Evolutionary conservation across 2,329 filamentous ascomycete species (phyloP).

Genomic region (Talaromyces sp.): DNA sequence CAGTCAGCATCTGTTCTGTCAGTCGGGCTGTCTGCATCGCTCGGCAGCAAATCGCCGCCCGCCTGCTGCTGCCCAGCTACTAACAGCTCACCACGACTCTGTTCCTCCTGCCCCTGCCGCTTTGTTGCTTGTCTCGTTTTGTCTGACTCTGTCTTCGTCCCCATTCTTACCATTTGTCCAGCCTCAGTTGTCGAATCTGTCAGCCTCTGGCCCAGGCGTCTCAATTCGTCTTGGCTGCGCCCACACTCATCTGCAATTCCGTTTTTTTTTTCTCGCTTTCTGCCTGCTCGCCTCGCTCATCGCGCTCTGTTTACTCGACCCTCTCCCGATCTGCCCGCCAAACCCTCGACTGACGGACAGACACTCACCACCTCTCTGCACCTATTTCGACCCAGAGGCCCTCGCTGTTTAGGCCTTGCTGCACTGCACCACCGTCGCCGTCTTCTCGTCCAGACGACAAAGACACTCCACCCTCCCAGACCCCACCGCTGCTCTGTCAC

Average conservation of each 20-base stretch:
- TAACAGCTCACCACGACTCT: conserved; percentile 3
- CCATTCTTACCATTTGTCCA: conserved; percentile 2
- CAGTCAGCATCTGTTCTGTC: background rate
- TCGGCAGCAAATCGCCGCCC: background rate
- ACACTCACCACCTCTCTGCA: background rate
- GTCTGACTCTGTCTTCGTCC: background rate
- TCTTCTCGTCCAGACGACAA: background rate
- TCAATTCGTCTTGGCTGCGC: conserved; percentile 6
- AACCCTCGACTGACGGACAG: background rate
- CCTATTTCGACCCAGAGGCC: background rate
- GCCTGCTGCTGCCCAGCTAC: conserved; percentile 1
- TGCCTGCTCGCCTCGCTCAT: background rate
- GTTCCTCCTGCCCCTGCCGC: background rate
- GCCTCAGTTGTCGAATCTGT: background rate
- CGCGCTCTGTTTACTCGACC: background rate
- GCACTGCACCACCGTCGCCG: background rate
- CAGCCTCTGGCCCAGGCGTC: background rate
- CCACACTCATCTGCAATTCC: background rate
- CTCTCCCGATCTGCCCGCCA: conserved; percentile 5
- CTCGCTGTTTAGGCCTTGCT: background rate
- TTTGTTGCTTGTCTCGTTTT: background rate
- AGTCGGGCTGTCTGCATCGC: background rate
- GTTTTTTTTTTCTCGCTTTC: background rate
- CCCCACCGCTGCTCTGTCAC: conserved; percentile 10
- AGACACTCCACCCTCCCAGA: conserved; percentile 6